Conservation (phyloP, 345 rosid species). For the Corchorus capsularis region DNA sequence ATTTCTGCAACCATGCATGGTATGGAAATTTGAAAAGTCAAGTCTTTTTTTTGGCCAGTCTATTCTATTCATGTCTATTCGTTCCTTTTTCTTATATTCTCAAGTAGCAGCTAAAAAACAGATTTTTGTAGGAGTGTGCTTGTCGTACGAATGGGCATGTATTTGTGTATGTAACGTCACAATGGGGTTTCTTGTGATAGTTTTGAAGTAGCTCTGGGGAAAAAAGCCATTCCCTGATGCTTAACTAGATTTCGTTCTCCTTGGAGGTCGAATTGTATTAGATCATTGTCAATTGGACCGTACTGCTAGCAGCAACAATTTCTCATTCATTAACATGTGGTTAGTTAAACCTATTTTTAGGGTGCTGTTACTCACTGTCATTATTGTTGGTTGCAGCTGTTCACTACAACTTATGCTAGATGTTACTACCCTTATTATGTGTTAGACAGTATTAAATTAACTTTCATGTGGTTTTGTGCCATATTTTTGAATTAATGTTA, state of each 20-base stretch:
- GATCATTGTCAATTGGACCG: conserved; percentile 3
- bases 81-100: not conserved
- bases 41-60: not conserved
- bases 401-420: not conserved
- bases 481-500: not conserved
- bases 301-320: conserved; percentile 1
- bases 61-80: not conserved
- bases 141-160: not conserved
- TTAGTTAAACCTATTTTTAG: not conserved
- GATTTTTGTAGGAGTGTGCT: not conserved
- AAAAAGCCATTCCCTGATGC: not conserved
- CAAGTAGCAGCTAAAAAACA: not conserved
- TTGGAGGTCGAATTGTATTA: not conserved
- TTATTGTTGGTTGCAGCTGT: not conserved
- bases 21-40: not conserved
- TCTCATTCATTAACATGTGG: not conserved
- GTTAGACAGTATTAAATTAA: not conserved
- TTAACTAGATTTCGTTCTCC: conserved; percentile 2
- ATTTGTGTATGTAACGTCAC: not conserved
- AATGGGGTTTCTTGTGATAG: not conserved
- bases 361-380: not conserved
- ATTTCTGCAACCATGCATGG: not conserved
- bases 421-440: not conserved
- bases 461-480: not conserved
- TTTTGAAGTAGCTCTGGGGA: not conserved